phyloP scores from a whole-genome alignment of 2,329 filamentous ascomycete genomes.

The Apiospora saccharicola region DNA sequence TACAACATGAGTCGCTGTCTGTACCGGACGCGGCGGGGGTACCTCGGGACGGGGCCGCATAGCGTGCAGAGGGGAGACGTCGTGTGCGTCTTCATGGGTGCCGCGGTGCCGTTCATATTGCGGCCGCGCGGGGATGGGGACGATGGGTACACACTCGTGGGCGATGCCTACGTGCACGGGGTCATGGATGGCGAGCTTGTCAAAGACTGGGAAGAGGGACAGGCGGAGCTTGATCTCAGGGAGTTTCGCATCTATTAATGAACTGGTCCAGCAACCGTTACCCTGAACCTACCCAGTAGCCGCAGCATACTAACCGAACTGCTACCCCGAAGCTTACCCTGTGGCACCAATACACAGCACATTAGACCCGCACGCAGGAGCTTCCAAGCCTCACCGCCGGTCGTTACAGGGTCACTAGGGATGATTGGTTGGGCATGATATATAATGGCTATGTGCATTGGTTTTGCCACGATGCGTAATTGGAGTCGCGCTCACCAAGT shows the following conservation, averaged over 20 bases:
- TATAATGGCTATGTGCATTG: too few species aligned
- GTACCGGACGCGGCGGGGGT: conserved; percentile 16
- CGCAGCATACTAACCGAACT: too few species aligned
- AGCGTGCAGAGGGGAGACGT: conserved; percentile 14
- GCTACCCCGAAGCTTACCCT: too few species aligned
- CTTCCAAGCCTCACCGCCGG: too few species aligned
- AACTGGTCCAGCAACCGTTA: too few species aligned
- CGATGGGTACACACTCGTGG: conserved; percentile 20
- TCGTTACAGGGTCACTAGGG: too few species aligned
- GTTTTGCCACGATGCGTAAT: too few species aligned
- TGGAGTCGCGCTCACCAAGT: too few species aligned
- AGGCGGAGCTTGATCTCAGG: not conserved
- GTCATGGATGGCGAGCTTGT: conserved; percentile 26
- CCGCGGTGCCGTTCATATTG: conserved; percentile 24
- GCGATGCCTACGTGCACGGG: conserved; percentile 24
- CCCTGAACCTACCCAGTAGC: too few species aligned
- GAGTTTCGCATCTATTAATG: conserved; percentile 12
- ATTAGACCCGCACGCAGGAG: too few species aligned
- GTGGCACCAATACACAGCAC: too few species aligned
- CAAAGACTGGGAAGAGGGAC: conserved; percentile 13
- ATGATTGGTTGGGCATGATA: too few species aligned
- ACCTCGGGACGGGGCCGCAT: conserved; percentile 4
- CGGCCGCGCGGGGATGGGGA: not conserved
- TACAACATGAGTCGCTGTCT: conserved; percentile 16
- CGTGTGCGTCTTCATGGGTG: conserved; percentile 22